phyloP scores from a whole-genome alignment of 768 basidiomycete genomes.

The Gymnopilus junonius region DNA sequence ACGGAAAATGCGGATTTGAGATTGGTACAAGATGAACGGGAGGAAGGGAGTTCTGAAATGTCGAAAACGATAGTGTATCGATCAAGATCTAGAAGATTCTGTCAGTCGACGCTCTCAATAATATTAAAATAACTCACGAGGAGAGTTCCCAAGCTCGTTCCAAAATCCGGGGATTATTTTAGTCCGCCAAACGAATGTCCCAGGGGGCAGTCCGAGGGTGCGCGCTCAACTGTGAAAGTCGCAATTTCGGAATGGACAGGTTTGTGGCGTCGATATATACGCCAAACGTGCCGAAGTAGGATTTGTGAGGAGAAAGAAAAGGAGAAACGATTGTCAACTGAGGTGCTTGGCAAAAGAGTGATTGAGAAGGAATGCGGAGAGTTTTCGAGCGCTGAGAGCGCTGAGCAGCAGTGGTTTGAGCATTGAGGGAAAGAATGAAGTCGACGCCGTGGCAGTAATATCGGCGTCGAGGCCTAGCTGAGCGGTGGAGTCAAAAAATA shows the following conservation, averaged over 20 bases:
- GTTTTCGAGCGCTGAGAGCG: constrained; percentile 22
- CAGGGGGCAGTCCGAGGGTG: constrained; percentile 4
- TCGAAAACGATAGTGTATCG: constrained; percentile 24
- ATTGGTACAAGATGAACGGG: not conserved
- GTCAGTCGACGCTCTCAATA: not conserved
- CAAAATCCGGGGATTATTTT: constrained; percentile 19
- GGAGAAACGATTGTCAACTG: constrained; percentile 38
- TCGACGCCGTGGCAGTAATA: constrained; percentile 18
- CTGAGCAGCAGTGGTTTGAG: constrained; percentile 1
- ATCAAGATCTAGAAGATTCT: constrained; percentile 10
- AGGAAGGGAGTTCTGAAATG: constrained; percentile 11
- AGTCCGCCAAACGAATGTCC: constrained; percentile 6
- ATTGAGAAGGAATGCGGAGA: constrained; percentile 19
- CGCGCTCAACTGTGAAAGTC: not conserved
- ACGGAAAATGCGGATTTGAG: constrained; percentile 18
- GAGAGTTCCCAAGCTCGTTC: constrained; percentile 10
- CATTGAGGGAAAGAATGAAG: constrained; percentile 18
- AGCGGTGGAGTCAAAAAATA: constrained; percentile 1
- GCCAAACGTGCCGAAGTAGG: constrained; percentile 21
- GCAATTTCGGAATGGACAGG: constrained; percentile 31
- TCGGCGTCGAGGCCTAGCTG: constrained; percentile 24
- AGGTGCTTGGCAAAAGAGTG: constrained; percentile 51
- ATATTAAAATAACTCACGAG: constrained; percentile 6
- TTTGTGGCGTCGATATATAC: constrained; percentile 30
- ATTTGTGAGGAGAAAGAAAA: constrained; percentile 9